These are phyloP conservation scores for Sesbania bispinosa DNA, from an alignment of 306 rosid species.

Conservation along the genomic window DNA sequence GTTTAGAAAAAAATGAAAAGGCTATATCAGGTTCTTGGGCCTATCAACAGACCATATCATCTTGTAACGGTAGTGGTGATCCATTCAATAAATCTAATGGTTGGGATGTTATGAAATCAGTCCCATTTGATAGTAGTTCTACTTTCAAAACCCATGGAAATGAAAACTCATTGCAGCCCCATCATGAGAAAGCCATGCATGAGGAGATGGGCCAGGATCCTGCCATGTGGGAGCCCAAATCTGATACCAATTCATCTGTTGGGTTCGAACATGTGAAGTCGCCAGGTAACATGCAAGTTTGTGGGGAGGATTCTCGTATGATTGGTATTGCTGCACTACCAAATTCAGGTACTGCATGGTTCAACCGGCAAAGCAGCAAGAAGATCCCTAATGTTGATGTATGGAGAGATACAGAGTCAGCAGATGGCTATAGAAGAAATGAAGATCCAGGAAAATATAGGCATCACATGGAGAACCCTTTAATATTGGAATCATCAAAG, in stretches of 20 bases:
- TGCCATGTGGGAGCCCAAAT: slow-evolving; percentile 50
- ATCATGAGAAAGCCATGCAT: slow-evolving; percentile 43
- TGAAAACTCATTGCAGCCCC: slow-evolving; percentile 39
- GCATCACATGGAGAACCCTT: slow-evolving; percentile 51
- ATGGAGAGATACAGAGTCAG: slow-evolving; percentile 67
- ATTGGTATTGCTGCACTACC: slow-evolving; percentile 40
- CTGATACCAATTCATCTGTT: slow-evolving; percentile 45
- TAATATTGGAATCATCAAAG: slow-evolving; percentile 62
- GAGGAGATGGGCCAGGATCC: slow-evolving; percentile 50
- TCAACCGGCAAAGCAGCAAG: slow-evolving; percentile 50
- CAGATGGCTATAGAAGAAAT: slow-evolving; percentile 50
- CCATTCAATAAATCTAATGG: slow-evolving; percentile 65
- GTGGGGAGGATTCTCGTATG: slow-evolving; percentile 47
- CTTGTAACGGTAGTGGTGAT: slow-evolving; percentile 42
- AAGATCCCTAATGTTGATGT: slow-evolving; percentile 48
- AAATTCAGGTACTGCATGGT: slow-evolving; percentile 51
- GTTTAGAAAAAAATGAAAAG: slow-evolving; percentile 31
- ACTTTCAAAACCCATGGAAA: slow-evolving; percentile 54
- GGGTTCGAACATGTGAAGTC: slow-evolving; percentile 51
- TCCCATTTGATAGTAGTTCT: slow-evolving; percentile 46
- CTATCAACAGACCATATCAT: slow-evolving; percentile 30
- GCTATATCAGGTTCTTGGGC: slow-evolving; percentile 23
- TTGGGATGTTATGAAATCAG: slow-evolving; percentile 60
- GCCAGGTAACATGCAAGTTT: slow-evolving; percentile 47
- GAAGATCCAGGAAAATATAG: slow-evolving; percentile 52